Evolutionary conservation across 345 rosid genomes (phyloP).

Genomic region (Punica granatum): DNA sequence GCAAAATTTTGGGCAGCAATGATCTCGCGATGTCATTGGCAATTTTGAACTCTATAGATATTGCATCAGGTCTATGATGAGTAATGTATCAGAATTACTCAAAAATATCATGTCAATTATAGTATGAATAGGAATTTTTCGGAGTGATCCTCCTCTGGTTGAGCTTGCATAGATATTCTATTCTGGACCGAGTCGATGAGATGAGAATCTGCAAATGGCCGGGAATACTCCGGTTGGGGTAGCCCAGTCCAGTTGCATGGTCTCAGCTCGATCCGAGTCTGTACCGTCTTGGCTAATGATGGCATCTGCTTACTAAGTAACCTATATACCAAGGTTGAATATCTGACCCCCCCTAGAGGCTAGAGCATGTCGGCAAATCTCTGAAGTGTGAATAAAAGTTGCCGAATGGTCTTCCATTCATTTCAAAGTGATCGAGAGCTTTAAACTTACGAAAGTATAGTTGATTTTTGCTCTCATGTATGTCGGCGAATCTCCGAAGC

Average conservation of each 20-base stretch:
- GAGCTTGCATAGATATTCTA: background rate
- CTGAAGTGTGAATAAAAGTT: background rate
- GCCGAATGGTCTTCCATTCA: background rate
- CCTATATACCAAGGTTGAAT: background rate
- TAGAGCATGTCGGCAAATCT: background rate
- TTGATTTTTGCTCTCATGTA: slow-evolving; percentile 1
- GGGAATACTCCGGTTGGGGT: no score
- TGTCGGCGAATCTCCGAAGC: no score
- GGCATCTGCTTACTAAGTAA: background rate
- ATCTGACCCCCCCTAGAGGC: background rate
- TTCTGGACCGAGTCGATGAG: background rate
- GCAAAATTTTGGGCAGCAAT: background rate
- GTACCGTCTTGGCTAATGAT: no score
- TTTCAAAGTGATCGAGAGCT: background rate
- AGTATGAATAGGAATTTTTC: no score
- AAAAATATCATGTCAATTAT: no score
- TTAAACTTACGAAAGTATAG: background rate
- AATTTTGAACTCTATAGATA: background rate
- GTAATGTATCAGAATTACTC: no score
- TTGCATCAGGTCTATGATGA: no score
- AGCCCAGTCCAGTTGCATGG: no score
- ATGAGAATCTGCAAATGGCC: no score
- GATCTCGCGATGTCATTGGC: background rate
- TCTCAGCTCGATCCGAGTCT: no score
- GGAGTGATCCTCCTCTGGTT: background rate